Conservation (phyloP, 2,329 filamentous ascomycete species). For the Diplodia corticola region DNA sequence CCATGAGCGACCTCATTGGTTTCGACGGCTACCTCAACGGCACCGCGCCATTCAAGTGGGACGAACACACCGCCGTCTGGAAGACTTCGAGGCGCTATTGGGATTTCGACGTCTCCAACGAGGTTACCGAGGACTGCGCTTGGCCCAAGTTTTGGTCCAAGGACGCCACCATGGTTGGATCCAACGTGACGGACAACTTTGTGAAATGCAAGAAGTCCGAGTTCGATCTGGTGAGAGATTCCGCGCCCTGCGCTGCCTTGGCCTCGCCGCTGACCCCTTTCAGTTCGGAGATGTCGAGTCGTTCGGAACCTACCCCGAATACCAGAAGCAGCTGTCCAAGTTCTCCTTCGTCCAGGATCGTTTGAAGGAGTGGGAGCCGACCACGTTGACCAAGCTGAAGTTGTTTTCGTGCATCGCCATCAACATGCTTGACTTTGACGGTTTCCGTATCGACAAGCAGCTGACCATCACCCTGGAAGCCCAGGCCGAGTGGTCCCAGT, state of each 20-base stretch:
- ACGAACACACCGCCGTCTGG: conserved; percentile 60
- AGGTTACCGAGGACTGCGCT: conserved; percentile 49
- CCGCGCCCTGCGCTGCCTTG: not conserved
- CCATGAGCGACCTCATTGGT: conserved; percentile 63
- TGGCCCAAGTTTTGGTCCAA: conserved; percentile 65
- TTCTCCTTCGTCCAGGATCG: conserved; percentile 69
- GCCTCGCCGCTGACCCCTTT: not conserved
- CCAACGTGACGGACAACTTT: conserved; percentile 16
- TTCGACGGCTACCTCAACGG: conserved; percentile 62
- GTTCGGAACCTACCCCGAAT: conserved; percentile 49
- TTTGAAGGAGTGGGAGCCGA: conserved; percentile 63
- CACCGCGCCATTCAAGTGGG: conserved; percentile 49
- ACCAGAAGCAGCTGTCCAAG: conserved; percentile 64
- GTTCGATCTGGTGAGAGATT: conserved; percentile 49
- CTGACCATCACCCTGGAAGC: conserved; percentile 64
- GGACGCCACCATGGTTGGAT: conserved; percentile 37
- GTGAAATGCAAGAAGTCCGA: conserved; percentile 60
- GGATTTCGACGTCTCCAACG: conserved; percentile 59
- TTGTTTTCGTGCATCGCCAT: conserved; percentile 66
- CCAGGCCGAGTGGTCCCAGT: conserved; percentile 58
- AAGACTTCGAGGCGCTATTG: conserved; percentile 57
- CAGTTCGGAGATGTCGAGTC: conserved; percentile 59
- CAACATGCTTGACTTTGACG: conserved; percentile 64
- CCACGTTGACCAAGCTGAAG: conserved; percentile 58
- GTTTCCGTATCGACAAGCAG: conserved; percentile 67